Evolutionary conservation across 192 early-diverging fungal species (phyloP).

Genomic region (Allomyces macrogynus): DNA sequence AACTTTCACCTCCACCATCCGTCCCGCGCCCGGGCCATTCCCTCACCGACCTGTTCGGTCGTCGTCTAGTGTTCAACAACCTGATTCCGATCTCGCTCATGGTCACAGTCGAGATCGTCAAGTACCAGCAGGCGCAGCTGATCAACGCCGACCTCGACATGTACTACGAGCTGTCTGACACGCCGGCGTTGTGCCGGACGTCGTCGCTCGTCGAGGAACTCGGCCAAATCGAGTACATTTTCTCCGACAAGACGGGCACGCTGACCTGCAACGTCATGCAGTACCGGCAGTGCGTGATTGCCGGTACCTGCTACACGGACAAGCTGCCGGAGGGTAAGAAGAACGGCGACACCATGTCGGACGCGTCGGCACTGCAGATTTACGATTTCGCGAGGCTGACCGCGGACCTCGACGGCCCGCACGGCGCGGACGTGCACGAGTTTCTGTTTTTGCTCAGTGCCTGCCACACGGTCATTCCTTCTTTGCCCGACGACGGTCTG

Average conservation of each 20-base stretch:
- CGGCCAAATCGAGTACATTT: slow-evolving; percentile 6
- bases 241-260: slow-evolving; percentile 4
- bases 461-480: slow-evolving; percentile 44
- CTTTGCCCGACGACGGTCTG: slow-evolving; percentile 19
- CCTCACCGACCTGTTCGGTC: too few species aligned
- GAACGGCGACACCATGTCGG: too few species aligned
- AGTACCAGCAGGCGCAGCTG: slow-evolving; percentile 18
- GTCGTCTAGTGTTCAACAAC: slow-evolving; percentile 38
- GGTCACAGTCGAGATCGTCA: slow-evolving; percentile 44
- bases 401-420: too few species aligned
- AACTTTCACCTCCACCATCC: too few species aligned
- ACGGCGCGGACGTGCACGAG: slow-evolving; percentile 8
- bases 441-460: slow-evolving; percentile 36
- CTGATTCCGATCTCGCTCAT: slow-evolving; percentile 57
- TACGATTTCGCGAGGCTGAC: too few species aligned
- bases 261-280: slow-evolving; percentile 2
- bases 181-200: slow-evolving; percentile 10
- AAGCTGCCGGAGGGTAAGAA: neutral
- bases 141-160: slow-evolving; percentile 2
- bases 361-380: too few species aligned
- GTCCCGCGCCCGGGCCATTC: neutral
- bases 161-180: slow-evolving; percentile 16
- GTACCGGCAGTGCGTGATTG: slow-evolving; percentile 11
- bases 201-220: neutral
- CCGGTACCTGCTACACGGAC: neutral